Percentiles rank a stretch among this genome's conserved stretches.
Conservation (phyloP, 2,329 filamentous ascomycete species). For the Blumeria hordei region DNA sequence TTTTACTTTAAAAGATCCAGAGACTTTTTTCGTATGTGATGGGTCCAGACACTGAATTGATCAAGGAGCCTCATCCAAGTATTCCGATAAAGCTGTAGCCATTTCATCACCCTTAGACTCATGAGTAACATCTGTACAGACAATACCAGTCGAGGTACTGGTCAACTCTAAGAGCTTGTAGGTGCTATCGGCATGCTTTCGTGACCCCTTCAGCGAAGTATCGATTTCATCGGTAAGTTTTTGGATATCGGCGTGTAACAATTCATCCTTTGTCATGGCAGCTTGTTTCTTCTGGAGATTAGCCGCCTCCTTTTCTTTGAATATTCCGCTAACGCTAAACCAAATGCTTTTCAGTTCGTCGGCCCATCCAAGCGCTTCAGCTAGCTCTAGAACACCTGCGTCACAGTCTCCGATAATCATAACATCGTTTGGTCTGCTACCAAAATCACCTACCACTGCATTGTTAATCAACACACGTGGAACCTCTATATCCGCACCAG, state of each 20-base stretch:
- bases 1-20: too few species aligned
- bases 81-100: too few species aligned
- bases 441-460: slow-evolving; percentile 59
- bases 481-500: slow-evolving; percentile 30
- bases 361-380: slow-evolving; percentile 60
- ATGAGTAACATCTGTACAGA: too few species aligned
- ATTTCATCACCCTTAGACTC: too few species aligned
- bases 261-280: slow-evolving; percentile 23
- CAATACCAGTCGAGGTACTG: not conserved
- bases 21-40: too few species aligned
- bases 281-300: slow-evolving; percentile 4
- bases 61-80: too few species aligned
- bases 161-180: not conserved
- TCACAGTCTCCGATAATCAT: slow-evolving; percentile 66
- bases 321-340: slow-evolving; percentile 38
- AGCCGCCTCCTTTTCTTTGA: slow-evolving; percentile 20
- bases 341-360: slow-evolving; percentile 61
- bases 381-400: slow-evolving; percentile 51
- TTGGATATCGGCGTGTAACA: slow-evolving; percentile 16
- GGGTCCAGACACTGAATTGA: too few species aligned
- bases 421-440: slow-evolving; percentile 61
- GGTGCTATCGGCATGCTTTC: slow-evolving; percentile 12
- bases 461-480: slow-evolving; percentile 75
- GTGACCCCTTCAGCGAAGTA: slow-evolving; percentile 12
- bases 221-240: slow-evolving; percentile 17